Evolutionary conservation across 371 early-diverging fungal genomes (phyloP), one percentile per base, ranked within the genome.

Genomic region (Basidiobolus meristosporus): DNA sequence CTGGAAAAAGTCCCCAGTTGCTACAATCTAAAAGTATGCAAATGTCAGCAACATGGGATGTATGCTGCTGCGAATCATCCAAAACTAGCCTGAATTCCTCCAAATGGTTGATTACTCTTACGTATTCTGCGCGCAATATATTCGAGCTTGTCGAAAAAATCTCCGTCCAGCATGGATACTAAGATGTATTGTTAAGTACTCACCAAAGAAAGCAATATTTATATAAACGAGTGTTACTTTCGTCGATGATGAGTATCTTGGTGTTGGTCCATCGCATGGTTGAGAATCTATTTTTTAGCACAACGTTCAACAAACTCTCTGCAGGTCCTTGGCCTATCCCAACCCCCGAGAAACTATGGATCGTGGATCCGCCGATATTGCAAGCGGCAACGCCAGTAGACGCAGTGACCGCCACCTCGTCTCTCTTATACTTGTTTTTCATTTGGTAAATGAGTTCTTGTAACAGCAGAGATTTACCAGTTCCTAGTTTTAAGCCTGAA

Each of bases 1-100:
- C 51, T 90, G 91, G 60, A 81, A 79, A 54, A 90, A 93, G 41
- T 93, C 93, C 1, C 91, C 93, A 1, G 79, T 73, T 17, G 86
- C 44, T 23, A 91, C 57, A 1, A 89, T 43, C 73, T 78, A 44
- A 21, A 6, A 31, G n/a, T 11, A 39, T 10, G 18, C 19, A 32
- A 36, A 9, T 16, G n/a, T 30, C n/a, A n/a, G n/a, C n/a, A n/a
- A n/a, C n/a, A n/a, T n/a, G n/a, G n/a, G n/a, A n/a, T n/a, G n/a
- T n/a, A n/a, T 31, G 11, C 23, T 16, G 26, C 30, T 15, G n/a
- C 16, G 22, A 35, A 34, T 33, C 21, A 39, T 39, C 15, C 14
- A 36, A 15, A 20, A 28, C 2, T 42, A 46, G 78, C 68, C 59
- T 87, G 89, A 32, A 93, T 77, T 3, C 90, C 91, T 17, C 93